Conservation (phyloP, 352 stramenopile species). For the Lagenidium giganteum region DNA sequence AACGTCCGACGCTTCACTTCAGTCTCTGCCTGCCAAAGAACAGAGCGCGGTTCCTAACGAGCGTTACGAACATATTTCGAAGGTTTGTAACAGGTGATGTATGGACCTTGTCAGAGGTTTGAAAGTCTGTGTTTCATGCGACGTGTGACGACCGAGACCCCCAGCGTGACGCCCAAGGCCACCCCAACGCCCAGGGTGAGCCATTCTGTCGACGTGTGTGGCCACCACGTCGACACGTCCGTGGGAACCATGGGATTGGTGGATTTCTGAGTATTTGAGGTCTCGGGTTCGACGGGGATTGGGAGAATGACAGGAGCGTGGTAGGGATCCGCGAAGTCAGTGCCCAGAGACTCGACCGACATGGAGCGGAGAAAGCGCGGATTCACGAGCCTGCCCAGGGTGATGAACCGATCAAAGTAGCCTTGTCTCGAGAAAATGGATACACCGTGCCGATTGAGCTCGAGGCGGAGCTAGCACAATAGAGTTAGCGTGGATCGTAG, state of each 20-base stretch:
- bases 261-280: no score
- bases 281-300: no score
- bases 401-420: conserved; percentile 7
- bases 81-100: conserved; percentile 8
- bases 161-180: conserved; percentile 3
- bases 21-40: not conserved
- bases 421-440: not conserved
- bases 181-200: conserved; percentile 12
- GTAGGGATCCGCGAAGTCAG: no score
- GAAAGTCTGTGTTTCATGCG: conserved; percentile 11
- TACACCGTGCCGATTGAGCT: conserved; percentile 1
- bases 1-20: not conserved
- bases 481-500: not conserved
- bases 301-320: no score
- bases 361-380: conserved; percentile 4
- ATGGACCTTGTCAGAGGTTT: conserved; percentile 1
- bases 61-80: conserved; percentile 1
- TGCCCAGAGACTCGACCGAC: conserved; percentile 1
- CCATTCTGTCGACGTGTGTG: conserved; percentile 9
- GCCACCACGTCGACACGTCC: not conserved
- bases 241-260: no score
- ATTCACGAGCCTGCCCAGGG: conserved; percentile 5
- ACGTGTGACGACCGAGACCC: conserved; percentile 1
- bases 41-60: conserved; percentile 8
- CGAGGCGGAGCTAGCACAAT: conserved; percentile 8